These are phyloP conservation scores for Penicillium bovifimosum DNA, from an alignment of 495 filamentous ascomycete genomes.

Conservation along the genomic window DNA sequence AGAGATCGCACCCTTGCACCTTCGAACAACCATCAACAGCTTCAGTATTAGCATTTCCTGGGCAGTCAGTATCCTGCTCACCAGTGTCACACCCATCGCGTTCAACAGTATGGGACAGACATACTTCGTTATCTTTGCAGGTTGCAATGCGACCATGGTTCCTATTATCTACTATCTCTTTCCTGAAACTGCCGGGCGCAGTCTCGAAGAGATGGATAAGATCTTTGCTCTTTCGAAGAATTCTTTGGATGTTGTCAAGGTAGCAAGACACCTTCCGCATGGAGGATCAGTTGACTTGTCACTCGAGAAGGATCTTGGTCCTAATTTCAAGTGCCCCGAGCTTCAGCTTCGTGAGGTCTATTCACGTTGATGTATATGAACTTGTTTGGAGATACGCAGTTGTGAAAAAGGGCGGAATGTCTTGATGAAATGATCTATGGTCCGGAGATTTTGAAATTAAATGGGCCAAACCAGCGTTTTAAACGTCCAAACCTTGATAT, in stretches of 20 bases:
- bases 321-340: conserved; percentile 3
- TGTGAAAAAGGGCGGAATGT: not conserved
- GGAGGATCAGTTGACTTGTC: conserved; percentile 1
- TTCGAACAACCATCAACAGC: conserved; percentile 45
- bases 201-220: conserved; percentile 47
- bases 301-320: conserved; percentile 6
- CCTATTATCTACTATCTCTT: conserved; percentile 54
- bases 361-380: not conserved
- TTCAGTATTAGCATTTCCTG: conserved; percentile 46
- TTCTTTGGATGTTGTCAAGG: conserved; percentile 15
- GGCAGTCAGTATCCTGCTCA: conserved; percentile 29
- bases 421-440: not conserved
- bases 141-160: conserved; percentile 54
- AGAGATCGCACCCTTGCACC: conserved; percentile 45
- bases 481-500: too few relatives aligned
- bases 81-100: conserved; percentile 20
- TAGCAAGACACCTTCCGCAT: conserved; percentile 11
- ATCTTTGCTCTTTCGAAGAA: conserved; percentile 33
- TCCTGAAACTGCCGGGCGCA: conserved; percentile 52
- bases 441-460: not conserved
- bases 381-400: not conserved
- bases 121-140: conserved; percentile 25
- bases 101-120: conserved; percentile 17
- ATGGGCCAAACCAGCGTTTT: not conserved
- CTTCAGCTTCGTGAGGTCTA: conserved; percentile 2